Evolutionary conservation across 371 early-diverging fungal genomes (phyloP), one percentile per base, ranked within the genome.

Genomic region (Nematocida displodere): DNA sequence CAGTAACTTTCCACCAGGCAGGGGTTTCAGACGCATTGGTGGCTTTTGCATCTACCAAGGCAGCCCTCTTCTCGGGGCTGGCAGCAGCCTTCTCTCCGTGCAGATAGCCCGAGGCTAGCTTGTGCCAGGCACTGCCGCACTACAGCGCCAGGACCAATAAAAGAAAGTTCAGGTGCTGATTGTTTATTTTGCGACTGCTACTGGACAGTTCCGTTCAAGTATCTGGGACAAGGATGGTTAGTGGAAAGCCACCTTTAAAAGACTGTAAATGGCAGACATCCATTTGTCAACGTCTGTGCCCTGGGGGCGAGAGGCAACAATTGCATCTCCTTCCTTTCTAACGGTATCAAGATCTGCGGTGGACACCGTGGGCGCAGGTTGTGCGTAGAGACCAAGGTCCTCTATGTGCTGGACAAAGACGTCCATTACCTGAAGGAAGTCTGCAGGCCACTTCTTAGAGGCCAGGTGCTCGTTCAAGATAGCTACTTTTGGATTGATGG

Each of bases 241-340:
- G 48, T 71, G 75, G 26, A 71, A 40, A 34, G 75, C 75, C 8
- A 71, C 75, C 44, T 71, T 71, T 31, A 71, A 33, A 47, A 71
- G 75, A 71, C 75, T 71, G 62, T 71, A 71, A 7, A 71, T 61
- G 29, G 75, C 75, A 50, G 61, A 28, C 59, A 71, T 71, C 75
- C 75, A 71, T 34, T 39, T 61, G n/a, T 71, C 75, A 58, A 71
- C 48, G 17, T 61, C 61, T 37, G 75, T 71, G 31, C 62, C 62
- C 17, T 29, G 4, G 33, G 75, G 75, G 0, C 75, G 20, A 4
- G 62, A 31, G 15, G 75, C 75, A 22, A 44, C n/a, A 71, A 71
- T 71, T 5, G 24, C 13, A 37, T 71, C 75, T 8, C 75, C 75
- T 37, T 44, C 59, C 29, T 50, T 42, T 29, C 63, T 37, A 42